Base-by-base conservation (phyloP, 352 stramenopile genomes). In the Globisporangium spiculum region DNA sequence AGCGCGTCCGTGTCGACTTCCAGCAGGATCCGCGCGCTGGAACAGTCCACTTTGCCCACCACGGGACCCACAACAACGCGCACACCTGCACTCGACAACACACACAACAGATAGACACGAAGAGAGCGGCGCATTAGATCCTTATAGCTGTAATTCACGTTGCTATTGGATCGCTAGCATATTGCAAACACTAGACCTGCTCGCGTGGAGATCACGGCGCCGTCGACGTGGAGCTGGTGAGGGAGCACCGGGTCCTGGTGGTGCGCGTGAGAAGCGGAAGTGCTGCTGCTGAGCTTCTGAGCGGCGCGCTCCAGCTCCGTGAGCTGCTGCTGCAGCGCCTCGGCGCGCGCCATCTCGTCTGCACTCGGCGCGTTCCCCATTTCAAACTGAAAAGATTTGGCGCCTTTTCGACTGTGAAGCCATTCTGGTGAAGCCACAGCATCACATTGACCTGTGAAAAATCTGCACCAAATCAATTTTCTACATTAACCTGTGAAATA, bases 51-150 rank as follows among this genome's bases (percentile, higher is more conserved):
- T 70, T 77, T 83, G 18, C 86, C 88, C 9, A 95, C 75, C 0
- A 95, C 85, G 0, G 87, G 87, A 0, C 84, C 84, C 7, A 93
- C 41, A 10, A 84, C 60, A n/a, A 93, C 83, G 16, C 73, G 75
- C 1, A 90, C 83, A 27, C 73, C 78, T 88, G 34, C 8, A 64
- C 20, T 24, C 1, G 24, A 44, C 24, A 18, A 12, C 6, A 46
- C 41, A 64, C 4, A 53, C 36, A 26, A 5, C 10, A 36, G 4
- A 58, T 10, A 27, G 6, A 34, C 16, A 41, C 27, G 36, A 1
- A 20, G 44, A 52, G 5, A 52, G 16, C 8, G 16, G 18, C 9
- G 16, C 27, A 14, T 44, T 60, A 26, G 30, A 60, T n/a, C 4
- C 48, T 46, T 59, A 7, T 27, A 36, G 18, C 0, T 8, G 27